Percentiles rank a stretch among this genome's conserved stretches.
Evolutionary conservation across 805 yeast genomes (phyloP).

Genomic region (Ogataea corticis): DNA sequence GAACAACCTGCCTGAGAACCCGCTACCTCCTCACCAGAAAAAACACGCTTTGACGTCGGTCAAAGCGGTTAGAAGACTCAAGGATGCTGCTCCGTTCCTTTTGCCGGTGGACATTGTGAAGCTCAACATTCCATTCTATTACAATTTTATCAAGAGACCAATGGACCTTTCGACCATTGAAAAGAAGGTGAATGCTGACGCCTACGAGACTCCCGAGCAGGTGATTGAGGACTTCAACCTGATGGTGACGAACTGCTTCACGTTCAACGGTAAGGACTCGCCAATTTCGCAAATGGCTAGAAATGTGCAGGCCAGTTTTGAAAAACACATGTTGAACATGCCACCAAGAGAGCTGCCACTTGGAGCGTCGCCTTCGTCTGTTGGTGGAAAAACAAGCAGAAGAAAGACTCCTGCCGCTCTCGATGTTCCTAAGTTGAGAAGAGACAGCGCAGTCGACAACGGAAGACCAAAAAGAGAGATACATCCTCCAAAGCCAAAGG

Average conservation of each 20-base stretch:
- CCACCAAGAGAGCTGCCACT: slow-evolving; percentile 60
- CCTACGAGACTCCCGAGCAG: slow-evolving; percentile 69
- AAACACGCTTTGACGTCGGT: slow-evolving; percentile 76
- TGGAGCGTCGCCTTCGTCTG: slow-evolving; percentile 24
- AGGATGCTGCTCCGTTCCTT: slow-evolving; percentile 89
- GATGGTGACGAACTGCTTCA: slow-evolving; percentile 79
- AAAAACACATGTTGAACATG: slow-evolving; percentile 88
- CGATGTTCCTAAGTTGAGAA: slow-evolving; percentile 65
- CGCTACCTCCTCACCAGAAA: slow-evolving; percentile 81
- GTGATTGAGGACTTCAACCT: slow-evolving; percentile 77
- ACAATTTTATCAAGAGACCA: slow-evolving; percentile 78
- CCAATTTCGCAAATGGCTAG: slow-evolving; percentile 89
- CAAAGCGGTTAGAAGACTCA: slow-evolving; percentile 83
- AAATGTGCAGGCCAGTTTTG: slow-evolving; percentile 87
- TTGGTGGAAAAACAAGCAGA: slow-evolving; percentile 28
- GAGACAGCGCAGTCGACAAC: slow-evolving; percentile 63
- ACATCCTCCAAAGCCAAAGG: slow-evolving; percentile 95
- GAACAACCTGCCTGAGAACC: slow-evolving; percentile 62
- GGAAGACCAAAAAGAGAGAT: slow-evolving; percentile 94
- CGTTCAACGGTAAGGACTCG: slow-evolving; percentile 83
- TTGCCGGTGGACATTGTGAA: slow-evolving; percentile 89
- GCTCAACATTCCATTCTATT: slow-evolving; percentile 87
- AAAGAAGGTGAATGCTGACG: slow-evolving; percentile 65
- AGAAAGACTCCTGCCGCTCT: slow-evolving; percentile 39
- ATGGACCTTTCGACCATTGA: slow-evolving; percentile 95